Percentiles rank a stretch among this genome's conserved stretches.
phyloP scores from a whole-genome alignment of 1,284 basidiomycete species.

The Apiotrichum gracile region DNA sequence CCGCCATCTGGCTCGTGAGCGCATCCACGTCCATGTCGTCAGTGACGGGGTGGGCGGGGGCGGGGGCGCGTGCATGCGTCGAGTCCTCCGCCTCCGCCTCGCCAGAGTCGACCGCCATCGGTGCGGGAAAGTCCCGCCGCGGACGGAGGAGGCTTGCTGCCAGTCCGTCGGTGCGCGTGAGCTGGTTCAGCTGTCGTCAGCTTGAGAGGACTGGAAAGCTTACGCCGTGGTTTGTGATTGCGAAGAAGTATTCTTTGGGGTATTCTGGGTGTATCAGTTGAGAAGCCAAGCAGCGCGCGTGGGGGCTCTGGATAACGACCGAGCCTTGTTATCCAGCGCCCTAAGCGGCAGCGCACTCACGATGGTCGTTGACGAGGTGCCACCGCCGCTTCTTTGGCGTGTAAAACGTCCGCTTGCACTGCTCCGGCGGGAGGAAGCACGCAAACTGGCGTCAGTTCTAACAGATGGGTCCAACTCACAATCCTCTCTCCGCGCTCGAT shows the following conservation, averaged over 20 bases:
- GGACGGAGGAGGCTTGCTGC: slow-evolving; percentile 36
- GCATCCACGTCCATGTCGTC: slow-evolving; percentile 26
- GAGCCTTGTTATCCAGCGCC: background rate
- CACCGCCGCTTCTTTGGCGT: slow-evolving; percentile 71
- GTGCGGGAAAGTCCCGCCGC: background rate
- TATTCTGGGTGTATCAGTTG: slow-evolving; percentile 53
- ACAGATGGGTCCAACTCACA: too few relatives aligned
- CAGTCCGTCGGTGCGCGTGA: slow-evolving; percentile 34
- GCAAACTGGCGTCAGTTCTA: slow-evolving; percentile 58
- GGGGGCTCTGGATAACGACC: background rate
- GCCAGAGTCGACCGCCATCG: background rate
- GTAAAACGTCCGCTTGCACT: slow-evolving; percentile 61
- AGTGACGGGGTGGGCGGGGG: too few relatives aligned
- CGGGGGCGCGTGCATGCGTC: too few relatives aligned
- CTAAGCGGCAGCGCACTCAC: slow-evolving; percentile 24
- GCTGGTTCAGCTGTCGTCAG: slow-evolving; percentile 31
- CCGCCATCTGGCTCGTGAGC: slow-evolving; percentile 18
- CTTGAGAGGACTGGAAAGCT: background rate
- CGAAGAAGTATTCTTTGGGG: slow-evolving; percentile 80
- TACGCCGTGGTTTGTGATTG: slow-evolving; percentile 79
- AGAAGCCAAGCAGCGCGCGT: slow-evolving; percentile 7
- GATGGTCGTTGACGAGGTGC: slow-evolving; percentile 74
- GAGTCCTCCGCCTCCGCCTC: background rate
- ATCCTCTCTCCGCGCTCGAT: slow-evolving; percentile 82
- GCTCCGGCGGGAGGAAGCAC: slow-evolving; percentile 57